Percentiles rank a stretch among this genome's conserved stretches.
These are phyloP conservation scores for Gentiana macrophylla DNA, from an alignment of 257 asterid genomes.

Conservation along the genomic window DNA sequence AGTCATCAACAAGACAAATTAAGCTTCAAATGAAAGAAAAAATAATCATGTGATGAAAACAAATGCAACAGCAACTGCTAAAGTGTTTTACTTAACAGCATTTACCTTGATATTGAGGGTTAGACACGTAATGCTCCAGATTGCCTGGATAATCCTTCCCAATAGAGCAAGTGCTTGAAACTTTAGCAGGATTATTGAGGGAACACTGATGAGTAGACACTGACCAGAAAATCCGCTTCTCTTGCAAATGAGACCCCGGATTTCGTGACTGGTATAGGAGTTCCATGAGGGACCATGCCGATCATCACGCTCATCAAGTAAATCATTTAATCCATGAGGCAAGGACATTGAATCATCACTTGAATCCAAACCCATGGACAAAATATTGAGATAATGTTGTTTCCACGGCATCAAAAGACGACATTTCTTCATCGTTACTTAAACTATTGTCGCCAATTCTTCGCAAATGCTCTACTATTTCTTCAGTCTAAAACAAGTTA, in stretches of 20 bases:
- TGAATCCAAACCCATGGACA: slow-evolving; percentile 79
- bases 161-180: slow-evolving; percentile 21
- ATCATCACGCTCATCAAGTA: slow-evolving; percentile 42
- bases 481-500: slow-evolving; percentile 86
- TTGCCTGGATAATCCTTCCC: slow-evolving; percentile 40
- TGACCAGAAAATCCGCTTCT: slow-evolving; percentile 46
- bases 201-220: slow-evolving; percentile 28
- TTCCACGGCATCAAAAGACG: slow-evolving; percentile 56
- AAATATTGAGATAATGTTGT: slow-evolving; percentile 61
- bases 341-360: slow-evolving; percentile 36
- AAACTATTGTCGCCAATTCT: slow-evolving; percentile 52
- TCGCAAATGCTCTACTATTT: slow-evolving; percentile 86
- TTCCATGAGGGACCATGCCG: slow-evolving; percentile 66
- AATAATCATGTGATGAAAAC: not conserved
- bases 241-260: slow-evolving; percentile 44
- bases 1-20: not conserved
- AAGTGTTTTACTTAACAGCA: no score
- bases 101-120: slow-evolving; percentile 67
- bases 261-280: slow-evolving; percentile 46
- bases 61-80: not conserved
- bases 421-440: slow-evolving; percentile 43
- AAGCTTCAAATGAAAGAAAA: not conserved
- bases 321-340: slow-evolving; percentile 41
- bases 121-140: slow-evolving; percentile 49
- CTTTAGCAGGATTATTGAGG: slow-evolving; percentile 14